Percentiles rank a stretch among this genome's conserved stretches.
phyloP scores from a whole-genome alignment of 163 green algal genomes.

The Chlorella variabilis region DNA sequence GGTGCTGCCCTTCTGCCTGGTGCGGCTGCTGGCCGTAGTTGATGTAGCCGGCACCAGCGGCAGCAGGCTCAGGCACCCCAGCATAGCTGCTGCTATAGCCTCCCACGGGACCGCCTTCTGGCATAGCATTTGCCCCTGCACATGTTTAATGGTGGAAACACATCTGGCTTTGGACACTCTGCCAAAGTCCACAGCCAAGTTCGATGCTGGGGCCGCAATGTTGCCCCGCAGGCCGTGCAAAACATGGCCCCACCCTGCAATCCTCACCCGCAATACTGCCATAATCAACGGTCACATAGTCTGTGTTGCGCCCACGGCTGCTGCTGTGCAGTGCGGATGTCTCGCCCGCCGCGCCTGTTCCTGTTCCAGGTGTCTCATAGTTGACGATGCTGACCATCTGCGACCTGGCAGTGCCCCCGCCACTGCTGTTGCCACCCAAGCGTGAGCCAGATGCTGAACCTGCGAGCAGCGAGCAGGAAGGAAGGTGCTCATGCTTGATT shows the following conservation, averaged over 20 bases:
- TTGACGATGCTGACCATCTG: slow-evolving; percentile 43
- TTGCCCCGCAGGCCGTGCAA: no score
- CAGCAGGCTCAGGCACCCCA: no score
- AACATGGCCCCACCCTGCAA: no score
- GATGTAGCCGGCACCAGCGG: no score
- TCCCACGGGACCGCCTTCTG: background rate
- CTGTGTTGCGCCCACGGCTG: background rate
- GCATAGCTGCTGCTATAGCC: slow-evolving; percentile 3
- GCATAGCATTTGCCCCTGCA: background rate
- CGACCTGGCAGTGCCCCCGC: background rate
- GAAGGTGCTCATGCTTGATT: no score
- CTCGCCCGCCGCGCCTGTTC: background rate
- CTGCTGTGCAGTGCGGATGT: background rate
- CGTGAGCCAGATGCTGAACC: background rate
- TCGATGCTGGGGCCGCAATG: no score
- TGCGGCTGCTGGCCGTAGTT: background rate
- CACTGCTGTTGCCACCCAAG: background rate
- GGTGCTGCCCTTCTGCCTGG: background rate
- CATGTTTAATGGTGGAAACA: background rate
- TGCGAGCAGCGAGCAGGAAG: background rate
- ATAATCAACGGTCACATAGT: slow-evolving; percentile 46
- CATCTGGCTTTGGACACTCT: no score
- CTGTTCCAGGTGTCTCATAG: slow-evolving; percentile 10
- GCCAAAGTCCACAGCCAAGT: no score
- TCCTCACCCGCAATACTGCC: slow-evolving; percentile 38